Percentiles rank a stretch among this genome's conserved stretches.
Conservation (phyloP, 768 basidiomycete genomes). For the Hypsizygus marmoreus region DNA sequence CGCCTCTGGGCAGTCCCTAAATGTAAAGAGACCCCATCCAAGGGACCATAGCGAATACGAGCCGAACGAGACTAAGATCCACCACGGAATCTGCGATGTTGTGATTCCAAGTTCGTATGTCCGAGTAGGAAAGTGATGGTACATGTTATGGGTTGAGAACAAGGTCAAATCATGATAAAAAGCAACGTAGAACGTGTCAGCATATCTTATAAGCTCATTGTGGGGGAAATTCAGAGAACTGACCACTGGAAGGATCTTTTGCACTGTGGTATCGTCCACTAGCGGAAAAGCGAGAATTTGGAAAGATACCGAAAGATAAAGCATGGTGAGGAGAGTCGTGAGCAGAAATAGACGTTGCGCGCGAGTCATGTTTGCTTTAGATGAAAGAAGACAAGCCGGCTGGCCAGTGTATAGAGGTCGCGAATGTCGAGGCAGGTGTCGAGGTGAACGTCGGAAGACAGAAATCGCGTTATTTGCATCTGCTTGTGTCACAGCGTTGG, state of each 20-base stretch:
- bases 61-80: slow-evolving; percentile 78
- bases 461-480: too few relatives aligned
- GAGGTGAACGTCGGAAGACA: too few relatives aligned
- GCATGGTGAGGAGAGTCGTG: slow-evolving; percentile 39
- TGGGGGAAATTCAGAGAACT: too few relatives aligned
- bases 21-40: slow-evolving; percentile 72
- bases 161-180: too few relatives aligned
- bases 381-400: too few relatives aligned
- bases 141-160: too few relatives aligned
- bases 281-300: slow-evolving; percentile 57
- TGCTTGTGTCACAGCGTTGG: too few relatives aligned
- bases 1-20: slow-evolving; percentile 79
- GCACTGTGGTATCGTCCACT: slow-evolving; percentile 43
- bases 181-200: too few relatives aligned
- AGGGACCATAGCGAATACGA: slow-evolving; percentile 78
- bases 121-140: too few relatives aligned
- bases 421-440: too few relatives aligned
- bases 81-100: slow-evolving; percentile 71
- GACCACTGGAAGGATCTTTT: slow-evolving; percentile 62
- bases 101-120: neutral
- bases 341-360: slow-evolving; percentile 54
- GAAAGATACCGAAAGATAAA: slow-evolving; percentile 62
- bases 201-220: too few relatives aligned
- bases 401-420: too few relatives aligned
- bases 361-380: slow-evolving; percentile 62